A percentile compares a stretch with the other conserved stretches of the same genome.
Conservation (phyloP, 2,329 filamentous ascomycete genomes). For the Didymosphaeria variabile region DNA sequence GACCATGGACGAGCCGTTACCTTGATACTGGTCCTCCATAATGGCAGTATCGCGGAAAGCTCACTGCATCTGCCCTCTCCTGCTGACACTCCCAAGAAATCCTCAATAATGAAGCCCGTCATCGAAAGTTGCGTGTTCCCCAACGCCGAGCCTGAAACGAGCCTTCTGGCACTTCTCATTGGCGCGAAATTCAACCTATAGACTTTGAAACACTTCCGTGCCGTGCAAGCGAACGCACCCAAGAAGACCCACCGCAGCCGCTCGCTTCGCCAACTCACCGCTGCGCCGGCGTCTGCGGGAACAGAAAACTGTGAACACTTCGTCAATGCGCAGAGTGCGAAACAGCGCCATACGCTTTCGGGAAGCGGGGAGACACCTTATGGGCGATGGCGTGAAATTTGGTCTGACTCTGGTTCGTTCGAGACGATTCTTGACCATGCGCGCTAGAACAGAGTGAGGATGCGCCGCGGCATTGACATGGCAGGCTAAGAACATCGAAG, state of each 20-base stretch:
- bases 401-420: constrained; percentile 3
- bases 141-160: neutral
- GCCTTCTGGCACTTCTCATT: neutral
- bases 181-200: constrained; percentile 9
- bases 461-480: neutral
- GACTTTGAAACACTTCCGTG: constrained; percentile 10
- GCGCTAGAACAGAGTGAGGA: neutral
- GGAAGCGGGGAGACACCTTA: neutral
- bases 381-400: neutral
- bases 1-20: neutral
- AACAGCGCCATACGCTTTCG: neutral
- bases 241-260: constrained; percentile 10
- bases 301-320: constrained; percentile 3
- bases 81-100: neutral
- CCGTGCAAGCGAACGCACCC: constrained; percentile 1
- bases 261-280: constrained; percentile 8
- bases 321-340: constrained; percentile 8
- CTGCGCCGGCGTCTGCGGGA: neutral
- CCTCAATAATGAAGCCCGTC: constrained; percentile 3
- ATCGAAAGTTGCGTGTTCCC: neutral
- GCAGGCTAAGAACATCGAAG: neutral
- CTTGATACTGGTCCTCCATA: neutral
- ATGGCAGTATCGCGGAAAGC: too few relatives aligned
- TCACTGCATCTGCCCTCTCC: neutral
- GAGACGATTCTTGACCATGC: constrained; percentile 4